Evolutionary conservation across 768 basidiomycete genomes (phyloP).

Genomic region (Leccinellum albellum): DNA sequence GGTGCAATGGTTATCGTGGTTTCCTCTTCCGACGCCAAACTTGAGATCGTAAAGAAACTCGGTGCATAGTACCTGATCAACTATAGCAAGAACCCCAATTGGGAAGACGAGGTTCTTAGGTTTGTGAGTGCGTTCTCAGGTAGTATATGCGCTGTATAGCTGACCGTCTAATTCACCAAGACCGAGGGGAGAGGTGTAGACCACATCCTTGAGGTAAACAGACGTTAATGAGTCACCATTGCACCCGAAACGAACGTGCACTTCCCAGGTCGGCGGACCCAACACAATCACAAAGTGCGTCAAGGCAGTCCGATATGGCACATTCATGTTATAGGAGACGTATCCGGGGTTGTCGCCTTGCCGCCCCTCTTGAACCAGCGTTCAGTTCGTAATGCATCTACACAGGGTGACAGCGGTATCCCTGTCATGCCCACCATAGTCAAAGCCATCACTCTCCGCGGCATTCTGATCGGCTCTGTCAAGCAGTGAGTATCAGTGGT

Average conservation of each 20-base stretch:
- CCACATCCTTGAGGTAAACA: conserved; percentile 30
- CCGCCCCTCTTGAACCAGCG: background rate
- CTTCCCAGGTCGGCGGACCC: conserved; percentile 48
- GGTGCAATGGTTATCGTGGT: conserved; percentile 66
- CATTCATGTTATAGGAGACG: conserved; percentile 49
- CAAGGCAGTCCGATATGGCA: conserved; percentile 35
- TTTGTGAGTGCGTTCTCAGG: background rate
- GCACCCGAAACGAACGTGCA: background rate
- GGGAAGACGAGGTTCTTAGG: conserved; percentile 43
- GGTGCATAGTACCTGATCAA: conserved; percentile 58
- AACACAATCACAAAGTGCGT: conserved; percentile 47
- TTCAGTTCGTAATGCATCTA: background rate
- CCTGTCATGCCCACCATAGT: conserved; percentile 36
- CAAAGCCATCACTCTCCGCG: conserved; percentile 43
- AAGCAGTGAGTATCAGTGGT: conserved; percentile 41
- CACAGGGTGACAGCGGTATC: conserved; percentile 24
- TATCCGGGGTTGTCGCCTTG: conserved; percentile 35
- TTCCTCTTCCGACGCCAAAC: conserved; percentile 63
- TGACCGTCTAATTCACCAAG: conserved; percentile 14
- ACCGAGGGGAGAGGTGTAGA: conserved; percentile 32
- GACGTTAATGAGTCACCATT: background rate
- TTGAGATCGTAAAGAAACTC: conserved; percentile 47
- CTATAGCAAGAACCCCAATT: conserved; percentile 54
- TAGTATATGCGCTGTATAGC: background rate
- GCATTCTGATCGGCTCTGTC: conserved; percentile 56